These are phyloP conservation scores for Escallonia herrerae DNA, from an alignment of 129 eudicot species.

Conservation along the genomic window DNA sequence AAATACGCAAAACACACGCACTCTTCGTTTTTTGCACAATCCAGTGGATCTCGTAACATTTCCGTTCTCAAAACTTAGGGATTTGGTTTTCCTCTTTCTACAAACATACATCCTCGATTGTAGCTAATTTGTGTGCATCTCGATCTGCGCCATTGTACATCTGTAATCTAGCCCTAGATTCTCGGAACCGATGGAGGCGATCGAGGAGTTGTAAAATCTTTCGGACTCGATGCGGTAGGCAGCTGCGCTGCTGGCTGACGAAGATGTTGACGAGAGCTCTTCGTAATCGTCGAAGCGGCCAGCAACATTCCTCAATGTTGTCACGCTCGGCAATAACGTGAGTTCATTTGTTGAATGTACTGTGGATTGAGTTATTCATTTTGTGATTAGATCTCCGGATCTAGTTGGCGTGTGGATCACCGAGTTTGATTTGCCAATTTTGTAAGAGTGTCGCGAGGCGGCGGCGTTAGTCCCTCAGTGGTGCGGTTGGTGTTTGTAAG, in stretches of 20 bases:
- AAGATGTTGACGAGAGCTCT: slow-evolving; percentile 70
- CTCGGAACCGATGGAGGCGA: slow-evolving; percentile 73
- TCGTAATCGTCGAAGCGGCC: slow-evolving; percentile 49
- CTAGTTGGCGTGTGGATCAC: slow-evolving; percentile 11
- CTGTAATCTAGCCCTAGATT: neutral
- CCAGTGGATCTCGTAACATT: slow-evolving; percentile 14
- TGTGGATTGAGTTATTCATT: slow-evolving; percentile 6
- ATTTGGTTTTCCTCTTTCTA: neutral
- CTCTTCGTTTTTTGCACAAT: neutral
- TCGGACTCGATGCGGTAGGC: slow-evolving; percentile 98
- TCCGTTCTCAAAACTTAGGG: neutral
- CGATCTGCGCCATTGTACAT: neutral
- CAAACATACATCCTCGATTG: slow-evolving; percentile 6
- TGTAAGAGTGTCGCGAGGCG: no score
- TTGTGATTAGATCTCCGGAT: slow-evolving; percentile 33
- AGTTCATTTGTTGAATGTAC: slow-evolving; percentile 22
- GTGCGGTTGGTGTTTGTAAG: no score
- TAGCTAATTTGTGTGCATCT: neutral
- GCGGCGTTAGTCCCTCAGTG: no score
- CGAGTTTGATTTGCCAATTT: neutral
- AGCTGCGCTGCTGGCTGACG: slow-evolving; percentile 81
- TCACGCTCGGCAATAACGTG: slow-evolving; percentile 91
- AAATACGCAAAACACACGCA: neutral
- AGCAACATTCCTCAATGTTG: slow-evolving; percentile 80
- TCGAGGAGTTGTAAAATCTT: slow-evolving; percentile 82